Evolutionary conservation across 306 rosid genomes (phyloP), one percentile per base, ranked within the genome.

Genomic region (Ormosia emarginata): DNA sequence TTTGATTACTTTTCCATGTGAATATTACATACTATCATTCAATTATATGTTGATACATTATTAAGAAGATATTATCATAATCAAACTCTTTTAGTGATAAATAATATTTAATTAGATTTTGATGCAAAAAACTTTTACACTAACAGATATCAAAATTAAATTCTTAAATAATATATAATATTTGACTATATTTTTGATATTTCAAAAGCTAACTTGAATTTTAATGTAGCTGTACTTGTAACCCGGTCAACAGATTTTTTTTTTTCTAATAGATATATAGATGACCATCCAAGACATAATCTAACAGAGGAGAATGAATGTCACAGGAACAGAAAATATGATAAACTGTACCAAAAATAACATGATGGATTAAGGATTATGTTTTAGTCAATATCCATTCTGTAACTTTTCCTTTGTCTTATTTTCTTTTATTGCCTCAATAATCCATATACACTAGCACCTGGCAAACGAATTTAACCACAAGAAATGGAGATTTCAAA

Each of bases 391-490:
- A 49, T 41, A 10, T 59, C 36, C 67, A 69, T 29, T 37, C 5
- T 75, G 37, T 52, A 46, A 18, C 72, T 68, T 59, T 63, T 70
- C 43, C 14, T 41, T 6, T 66, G 77, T 73, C 59, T 29, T 72
- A 17, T 73, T 37, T 58, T 37, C 32, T 29, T 15, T 46, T 12
- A 43, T 43, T 10, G 59, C 75, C 49, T 41, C 47, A 39, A 10
- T 39, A 75, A 37, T 66, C 5, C 18, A 59, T 43, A 12, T 43
- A 12, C 50, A 8, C 39, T 57, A 44, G 56, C 18, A 37, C 6
- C 43, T 39, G 67, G 52, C 79, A 85, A 81, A 79, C 53, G 13
- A 52, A 62, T 61, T 34, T 47, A 67, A 84, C 71, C 66, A 71
- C 79, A 80, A 52, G 80, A 11, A 47, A 39, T 30, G 36, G 46